Base-by-base conservation (phyloP, 2,329 filamentous ascomycete species). In the Leptodontidium sp. region DNA sequence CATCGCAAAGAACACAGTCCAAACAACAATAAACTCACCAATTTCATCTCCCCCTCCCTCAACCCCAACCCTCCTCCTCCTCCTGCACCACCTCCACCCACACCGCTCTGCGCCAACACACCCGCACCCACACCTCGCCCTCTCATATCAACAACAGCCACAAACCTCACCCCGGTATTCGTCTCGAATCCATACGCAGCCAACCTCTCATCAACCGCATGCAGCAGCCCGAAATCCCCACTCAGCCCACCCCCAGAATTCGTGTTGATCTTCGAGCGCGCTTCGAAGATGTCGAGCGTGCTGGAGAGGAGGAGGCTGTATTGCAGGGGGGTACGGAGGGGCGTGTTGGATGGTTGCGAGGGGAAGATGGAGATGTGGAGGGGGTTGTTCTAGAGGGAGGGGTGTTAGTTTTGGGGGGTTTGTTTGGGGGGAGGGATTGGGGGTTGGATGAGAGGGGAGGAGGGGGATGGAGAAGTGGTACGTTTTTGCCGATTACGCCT, bases 121-220 rank as follows among this genome's bases (percentile, higher is more conserved):
- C 75, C 77, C 76, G 38, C 66, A 47, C 66, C 73, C 29, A 73
- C 66, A 15, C 57, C 65, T 65, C 91, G 84, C 1, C 94, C 94
- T 74, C 94, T 89, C 87, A 97, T 93, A 81, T 99, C 95, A 38
- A 98, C 91, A 3, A 98, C 88, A 71, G 94, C 91, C 43, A 98
- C 90, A 77, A 99, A 90, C 79, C 95, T 94, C 72, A 97, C 89
- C 50, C 94, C 94, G 0, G 96, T 98, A 81, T 97, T 98, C 67
- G 96, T 98, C 81, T 98, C 88, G 89, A 93, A 98, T 76, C 96
- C 96, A 83, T 98, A 99, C 74, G 94, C 92, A 45, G 94, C 94
- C 58, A 98, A 86, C 32, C 94, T 88, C 82, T 99, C 95, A 82
- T 98, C 96, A 69, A 98, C 86, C 68, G 94, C 94, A 82, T 98